Percentiles rank a stretch among this genome's conserved stretches.
Conservation (phyloP, 306 rosid species). For the Luffa aegyptiaca region DNA sequence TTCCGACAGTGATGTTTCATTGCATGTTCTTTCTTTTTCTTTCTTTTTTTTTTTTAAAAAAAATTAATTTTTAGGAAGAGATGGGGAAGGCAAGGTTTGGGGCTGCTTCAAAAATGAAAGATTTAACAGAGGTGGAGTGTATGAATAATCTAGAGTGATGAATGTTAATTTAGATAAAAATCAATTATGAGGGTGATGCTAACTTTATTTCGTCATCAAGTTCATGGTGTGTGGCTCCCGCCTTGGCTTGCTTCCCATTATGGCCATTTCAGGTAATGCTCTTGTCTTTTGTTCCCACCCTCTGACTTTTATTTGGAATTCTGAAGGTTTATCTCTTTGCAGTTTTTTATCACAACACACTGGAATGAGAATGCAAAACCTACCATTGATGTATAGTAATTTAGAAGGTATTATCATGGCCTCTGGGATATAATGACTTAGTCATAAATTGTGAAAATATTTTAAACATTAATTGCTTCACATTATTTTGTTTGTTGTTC, state of each 20-base stretch:
- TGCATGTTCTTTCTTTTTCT: constrained; percentile 22
- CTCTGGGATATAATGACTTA: too few relatives aligned
- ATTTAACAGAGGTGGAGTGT: too few relatives aligned
- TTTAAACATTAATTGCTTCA: too few relatives aligned
- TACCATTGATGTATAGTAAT: constrained; percentile 33
- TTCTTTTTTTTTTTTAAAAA: not conserved
- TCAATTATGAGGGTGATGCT: constrained; percentile 13
- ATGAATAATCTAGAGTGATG: too few relatives aligned
- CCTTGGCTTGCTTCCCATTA: too few relatives aligned
- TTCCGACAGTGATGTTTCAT: not conserved
- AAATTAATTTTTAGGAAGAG: too few relatives aligned
- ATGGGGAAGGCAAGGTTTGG: too few relatives aligned
- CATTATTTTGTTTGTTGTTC: too few relatives aligned
- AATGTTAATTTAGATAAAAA: too few relatives aligned
- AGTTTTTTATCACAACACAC: constrained; percentile 40
- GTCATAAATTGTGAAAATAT: too few relatives aligned
- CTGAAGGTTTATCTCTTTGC: constrained; percentile 18
- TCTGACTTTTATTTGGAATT: constrained; percentile 6
- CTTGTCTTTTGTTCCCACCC: not conserved
- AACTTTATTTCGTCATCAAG: constrained; percentile 34
- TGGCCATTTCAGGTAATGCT: constrained; percentile 47
- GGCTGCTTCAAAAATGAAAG: too few relatives aligned
- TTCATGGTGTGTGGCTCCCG: constrained; percentile 84
- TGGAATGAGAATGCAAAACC: constrained; percentile 85
- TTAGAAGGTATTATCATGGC: constrained; percentile 56